Base-by-base conservation (phyloP, 192 early-diverging fungal species). In the Linnemannia zychae region DNA sequence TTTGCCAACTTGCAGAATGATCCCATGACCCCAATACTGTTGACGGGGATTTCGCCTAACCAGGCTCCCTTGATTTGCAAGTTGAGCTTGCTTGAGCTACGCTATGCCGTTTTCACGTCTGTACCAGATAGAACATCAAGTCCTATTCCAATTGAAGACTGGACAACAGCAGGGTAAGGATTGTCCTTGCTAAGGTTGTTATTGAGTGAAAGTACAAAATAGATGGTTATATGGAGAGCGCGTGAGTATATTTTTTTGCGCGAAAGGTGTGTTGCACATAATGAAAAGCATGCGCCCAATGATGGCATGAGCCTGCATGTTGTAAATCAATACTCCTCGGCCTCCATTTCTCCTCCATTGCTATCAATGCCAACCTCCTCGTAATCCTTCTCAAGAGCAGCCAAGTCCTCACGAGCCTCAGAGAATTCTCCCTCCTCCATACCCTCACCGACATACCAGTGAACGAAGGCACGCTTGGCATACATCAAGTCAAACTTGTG, bases 351-450 rank as follows among this genome's bases (percentile, higher is more conserved):
- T 11, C 6, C 48, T 2, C 1, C 48, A 15, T 11, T 17, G 48
- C 48, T 49, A 15, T 99, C 99, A 81, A 95, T 95, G 80, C 97
- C 98, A 78, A 99, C 98, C 90, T 99, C 99, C 89, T 99, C 99
- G 91, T 99, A 99, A 89, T 99, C 99, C 96, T 99, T 99, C 92
- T 99, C 98, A 78, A 99, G 96, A 65, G 99, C 98, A 88, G 97
- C 99, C 90, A 99, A 94, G 90, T 99, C 98, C 90, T 99, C 99
- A 92, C 98, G 98, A 74, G 98, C 99, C 92, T 99, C 99, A 76
- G 97, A 98, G 95, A 99, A 99, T 91, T 99, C 99, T 88, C 99
- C 98, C 91, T 99, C 99, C 92, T 99, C 98, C 99, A 99, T 99
- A 92, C 99, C 97, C 91, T 99, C 99, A 89, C 98, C 99, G 76